Conservation (phyloP, 345 rosid genomes). For the Melaleuca quinquenervia region DNA sequence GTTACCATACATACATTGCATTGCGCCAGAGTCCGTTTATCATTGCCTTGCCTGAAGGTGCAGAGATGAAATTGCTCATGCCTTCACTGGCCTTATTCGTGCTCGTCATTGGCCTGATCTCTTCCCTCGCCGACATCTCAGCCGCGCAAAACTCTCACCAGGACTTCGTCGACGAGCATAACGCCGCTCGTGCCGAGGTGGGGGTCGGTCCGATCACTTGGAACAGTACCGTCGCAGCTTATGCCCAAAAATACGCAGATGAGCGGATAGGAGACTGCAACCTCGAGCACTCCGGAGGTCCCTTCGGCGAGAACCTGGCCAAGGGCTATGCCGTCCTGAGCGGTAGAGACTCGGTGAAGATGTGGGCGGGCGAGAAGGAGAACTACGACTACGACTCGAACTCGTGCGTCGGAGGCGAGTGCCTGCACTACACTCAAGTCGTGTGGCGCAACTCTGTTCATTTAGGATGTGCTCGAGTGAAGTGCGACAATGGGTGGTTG, state of each 20-base stretch:
- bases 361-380: conserved; percentile 50
- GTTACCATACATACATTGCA: not conserved
- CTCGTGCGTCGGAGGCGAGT: conserved; percentile 26
- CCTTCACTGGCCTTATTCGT: not conserved
- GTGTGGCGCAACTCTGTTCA: conserved; percentile 49
- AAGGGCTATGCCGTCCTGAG: conserved; percentile 22
- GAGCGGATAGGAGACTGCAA: conserved; percentile 19
- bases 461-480: conserved; percentile 61
- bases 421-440: conserved; percentile 68
- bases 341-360: conserved; percentile 22
- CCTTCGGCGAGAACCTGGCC: conserved; percentile 64
- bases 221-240: conserved; percentile 36
- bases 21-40: not conserved
- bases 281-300: conserved; percentile 43
- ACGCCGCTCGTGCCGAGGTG: conserved; percentile 29
- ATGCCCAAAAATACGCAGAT: conserved; percentile 30
- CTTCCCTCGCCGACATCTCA: not conserved
- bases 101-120: not conserved
- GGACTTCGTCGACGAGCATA: conserved; percentile 40
- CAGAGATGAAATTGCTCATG: not conserved
- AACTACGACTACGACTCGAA: conserved; percentile 37
- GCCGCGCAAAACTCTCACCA: conserved; percentile 16
- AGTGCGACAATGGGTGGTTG: conserved; percentile 37
- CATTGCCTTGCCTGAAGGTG: not conserved
- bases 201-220: conserved; percentile 32